Evolutionary conservation across 1,139 yeast genomes (phyloP), one percentile per base, ranked within the genome.

Genomic region (Diutina scorzettiae): DNA sequence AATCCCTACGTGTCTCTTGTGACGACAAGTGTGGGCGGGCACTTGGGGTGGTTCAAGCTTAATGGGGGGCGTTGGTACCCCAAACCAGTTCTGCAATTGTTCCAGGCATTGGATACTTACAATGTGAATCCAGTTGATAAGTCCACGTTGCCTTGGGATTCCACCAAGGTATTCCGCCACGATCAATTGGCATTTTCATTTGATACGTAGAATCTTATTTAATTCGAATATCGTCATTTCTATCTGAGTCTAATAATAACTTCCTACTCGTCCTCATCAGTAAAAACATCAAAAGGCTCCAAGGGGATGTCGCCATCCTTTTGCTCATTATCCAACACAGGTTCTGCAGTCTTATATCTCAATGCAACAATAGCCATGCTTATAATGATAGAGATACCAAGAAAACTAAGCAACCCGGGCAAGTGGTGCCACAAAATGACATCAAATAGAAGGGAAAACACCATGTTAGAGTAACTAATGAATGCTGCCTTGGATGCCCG

Each of bases 11-110:
- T 81, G 25, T 62, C 77, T 28, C 58, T 84, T 51, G 64, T 81
- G 16, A 73, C 79, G 42, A 84, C 96, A 0, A 71, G 78, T 28
- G 61, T 78, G 25, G 98, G 98, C 44, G 98, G 97, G 8, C 98
- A 91, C 61, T 63, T 76, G 45, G 80, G 78, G 1, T 76, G 80
- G 80, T 73, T 73, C 48, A 65, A 64, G 41, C 61, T 59, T 48
- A 58, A 60, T 41, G 72, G 76, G 28, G 58, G 57, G 12, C 63
- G 85, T 48, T 80, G 86, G 86, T 66, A 69, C 47, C 55, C 70
- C 2, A 51, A 52, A 11, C 73, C 73, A 0, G 46, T 68, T 21
- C 57, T 69, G 12, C 52, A 54, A 41, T 52, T 66, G 18, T 64
- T 68, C 45, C 53, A 54, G 20, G 66, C 60, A 43, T 50, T 69